Percentiles rank a stretch among this genome's conserved stretches.
These are phyloP conservation scores for Acanthamoeba castellanii DNA, from an alignment of 208 protist genomes.

Conservation along the genomic window DNA sequence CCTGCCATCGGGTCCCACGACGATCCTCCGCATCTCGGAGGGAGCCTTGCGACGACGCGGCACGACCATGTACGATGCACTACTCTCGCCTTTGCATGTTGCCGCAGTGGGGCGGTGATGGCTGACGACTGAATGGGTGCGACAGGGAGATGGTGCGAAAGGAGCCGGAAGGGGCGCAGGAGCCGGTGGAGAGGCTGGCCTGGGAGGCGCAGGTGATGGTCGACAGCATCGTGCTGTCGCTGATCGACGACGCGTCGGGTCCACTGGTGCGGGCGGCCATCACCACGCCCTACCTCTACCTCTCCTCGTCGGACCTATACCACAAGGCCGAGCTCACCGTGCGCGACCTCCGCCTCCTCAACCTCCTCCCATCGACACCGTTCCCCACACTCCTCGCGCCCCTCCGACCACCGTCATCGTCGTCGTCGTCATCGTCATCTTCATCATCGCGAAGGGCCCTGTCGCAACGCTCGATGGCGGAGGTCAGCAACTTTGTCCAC, in stretches of 20 bases:
- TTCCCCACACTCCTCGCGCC: conserved; percentile 21
- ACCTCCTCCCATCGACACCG: not conserved
- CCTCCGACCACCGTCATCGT: not conserved
- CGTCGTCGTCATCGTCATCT: not conserved
- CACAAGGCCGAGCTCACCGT: conserved; percentile 35
- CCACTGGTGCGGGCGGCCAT: not conserved
- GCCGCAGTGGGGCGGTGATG: too few species aligned
- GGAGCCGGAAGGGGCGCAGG: not conserved
- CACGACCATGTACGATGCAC: not conserved
- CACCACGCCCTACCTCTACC: not conserved
- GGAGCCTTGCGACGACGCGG: not conserved
- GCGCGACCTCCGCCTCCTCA: not conserved
- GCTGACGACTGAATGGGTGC: too few species aligned
- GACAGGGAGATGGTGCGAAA: not conserved
- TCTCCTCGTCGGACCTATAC: not conserved
- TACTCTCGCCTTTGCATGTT: not conserved
- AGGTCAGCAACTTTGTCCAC: conserved; percentile 8
- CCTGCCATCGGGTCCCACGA: not conserved
- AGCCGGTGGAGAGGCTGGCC: not conserved
- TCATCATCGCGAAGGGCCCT: not conserved
- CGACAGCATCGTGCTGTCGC: not conserved
- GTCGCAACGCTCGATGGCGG: not conserved
- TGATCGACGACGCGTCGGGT: not conserved
- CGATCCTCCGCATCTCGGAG: conserved; percentile 21
- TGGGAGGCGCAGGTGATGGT: conserved; percentile 4